Evolutionary conservation across 1,284 basidiomycete species (phyloP), one percentile per base, ranked within the genome.

Genomic region (Lentinula novae-zelandiae): DNA sequence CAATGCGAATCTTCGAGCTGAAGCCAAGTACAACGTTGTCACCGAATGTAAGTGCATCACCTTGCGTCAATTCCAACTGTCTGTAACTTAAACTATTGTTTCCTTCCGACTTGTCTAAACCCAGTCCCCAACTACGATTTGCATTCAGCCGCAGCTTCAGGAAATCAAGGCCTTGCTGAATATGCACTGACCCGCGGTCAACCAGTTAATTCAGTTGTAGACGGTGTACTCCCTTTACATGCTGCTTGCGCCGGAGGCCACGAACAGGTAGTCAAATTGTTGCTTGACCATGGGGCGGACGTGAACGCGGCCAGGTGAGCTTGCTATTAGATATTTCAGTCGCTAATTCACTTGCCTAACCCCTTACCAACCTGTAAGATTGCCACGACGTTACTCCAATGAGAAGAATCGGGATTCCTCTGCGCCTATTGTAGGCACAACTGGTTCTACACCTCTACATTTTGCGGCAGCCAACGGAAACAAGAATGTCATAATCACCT

Each of bases 381-480:
- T 92, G 33, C 91, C 93, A 20, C 82, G 90, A 62, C 85, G 90
- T 60, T 95, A 93, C 73, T 87, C 85, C n/a, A 80, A 78, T 70
- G 89, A 92, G 70, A 87, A 83, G 71, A 79, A 80, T 70, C 76
- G 89, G 68, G 78, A 88, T 71, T 67, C 82, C 13, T 79, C 87
- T 33, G 78, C 79, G 1, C 85, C 85, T 61, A 89, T 89, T 66
- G 86, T 93, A 38, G 93, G 92, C 49, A 86, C 89, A 3, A 83
- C 85, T 13, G 93, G 93, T 17, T 93, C 93, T 1, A 96, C 94
- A 0, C 92, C 95, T 0, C 83, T 97, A n/a, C 95, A 97, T 70
- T 97, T 96, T 71, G 95, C 95, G 5, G 89, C 93, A 33, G 93
- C 95, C 22, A 95, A 96, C 66, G 94, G 94, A 3, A 92, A 97